Percentiles rank a stretch among this genome's conserved stretches.
Conservation (phyloP, 2,329 filamentous ascomycete genomes). For the Botrytis cinerea region DNA sequence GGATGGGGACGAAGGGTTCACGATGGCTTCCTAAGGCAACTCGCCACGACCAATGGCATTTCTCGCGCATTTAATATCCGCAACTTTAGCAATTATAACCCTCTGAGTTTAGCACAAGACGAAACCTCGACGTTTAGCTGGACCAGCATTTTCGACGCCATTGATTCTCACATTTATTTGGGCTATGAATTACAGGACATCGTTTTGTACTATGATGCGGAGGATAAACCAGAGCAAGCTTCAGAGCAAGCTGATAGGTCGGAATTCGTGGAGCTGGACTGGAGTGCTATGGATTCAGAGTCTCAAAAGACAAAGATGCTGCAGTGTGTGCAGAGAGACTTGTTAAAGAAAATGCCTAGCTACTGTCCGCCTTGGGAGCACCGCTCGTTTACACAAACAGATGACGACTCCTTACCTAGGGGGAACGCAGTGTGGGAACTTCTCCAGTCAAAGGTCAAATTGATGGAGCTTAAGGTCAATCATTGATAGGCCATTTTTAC, state of each 20-base stretch:
- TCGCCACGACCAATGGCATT: background rate
- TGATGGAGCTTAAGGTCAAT: conserved; percentile 16
- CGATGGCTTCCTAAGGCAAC: conserved; percentile 9
- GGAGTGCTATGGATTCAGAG: conserved; percentile 20
- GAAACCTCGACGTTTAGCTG: conserved; percentile 3
- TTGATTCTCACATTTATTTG: conserved; percentile 3
- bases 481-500: background rate
- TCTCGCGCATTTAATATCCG: conserved; percentile 18
- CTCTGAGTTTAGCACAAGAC: background rate
- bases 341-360: conserved; percentile 9
- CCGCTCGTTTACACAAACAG: background rate
- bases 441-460: conserved; percentile 18
- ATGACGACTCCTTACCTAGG: background rate
- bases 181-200: conserved; percentile 13
- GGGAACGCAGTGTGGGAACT: conserved; percentile 1
- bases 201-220: conserved; percentile 16
- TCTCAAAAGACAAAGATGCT: conserved; percentile 1
- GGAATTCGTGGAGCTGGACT: conserved; percentile 23
- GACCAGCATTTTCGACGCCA: conserved; percentile 11
- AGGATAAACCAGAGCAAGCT: background rate
- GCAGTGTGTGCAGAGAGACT: conserved; percentile 19
- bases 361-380: background rate
- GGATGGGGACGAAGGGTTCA: background rate
- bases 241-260: background rate
- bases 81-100: background rate